phyloP scores from a whole-genome alignment of 2,329 filamentous ascomycete genomes.

The Claviceps humidiphila region DNA sequence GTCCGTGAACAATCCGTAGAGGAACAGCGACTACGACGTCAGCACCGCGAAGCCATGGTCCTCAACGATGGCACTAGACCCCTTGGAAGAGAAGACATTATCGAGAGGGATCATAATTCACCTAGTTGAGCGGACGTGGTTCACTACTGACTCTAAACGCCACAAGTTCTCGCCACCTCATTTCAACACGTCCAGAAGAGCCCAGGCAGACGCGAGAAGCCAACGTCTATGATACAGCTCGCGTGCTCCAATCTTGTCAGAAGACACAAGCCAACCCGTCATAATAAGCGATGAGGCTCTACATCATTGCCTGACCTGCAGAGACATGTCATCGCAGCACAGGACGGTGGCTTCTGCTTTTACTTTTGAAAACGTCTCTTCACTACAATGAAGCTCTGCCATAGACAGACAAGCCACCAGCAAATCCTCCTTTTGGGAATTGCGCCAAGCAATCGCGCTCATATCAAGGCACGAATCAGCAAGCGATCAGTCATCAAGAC shows the following conservation, averaged over 20 bases:
- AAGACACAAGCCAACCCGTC: neutral
- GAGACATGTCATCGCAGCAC: neutral
- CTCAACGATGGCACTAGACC: slow-evolving; percentile 74
- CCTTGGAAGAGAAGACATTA: slow-evolving; percentile 63
- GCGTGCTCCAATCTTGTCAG: neutral
- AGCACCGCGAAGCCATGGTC: slow-evolving; percentile 80
- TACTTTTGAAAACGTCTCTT: neutral
- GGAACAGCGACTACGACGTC: slow-evolving; percentile 60
- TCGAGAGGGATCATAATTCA: slow-evolving; percentile 46
- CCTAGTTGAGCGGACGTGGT: slow-evolving; percentile 12
- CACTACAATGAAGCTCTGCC: neutral
- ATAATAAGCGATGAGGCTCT: neutral
- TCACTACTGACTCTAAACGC: neutral
- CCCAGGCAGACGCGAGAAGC: neutral
- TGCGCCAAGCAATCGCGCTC: too few species aligned
- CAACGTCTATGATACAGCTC: neutral
- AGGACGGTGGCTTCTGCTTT: neutral
- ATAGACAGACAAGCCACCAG: neutral
- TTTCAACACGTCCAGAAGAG: neutral
- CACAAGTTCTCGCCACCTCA: neutral
- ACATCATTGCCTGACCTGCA: neutral
- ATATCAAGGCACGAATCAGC: neutral
- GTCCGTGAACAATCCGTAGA: slow-evolving; percentile 41
- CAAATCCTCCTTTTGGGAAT: neutral
- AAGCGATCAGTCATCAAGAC: neutral